Percentiles rank a stretch among this genome's conserved stretches.
Conservation (phyloP, 2,329 filamentous ascomycete species). For the Chaetomiaceae sp. region DNA sequence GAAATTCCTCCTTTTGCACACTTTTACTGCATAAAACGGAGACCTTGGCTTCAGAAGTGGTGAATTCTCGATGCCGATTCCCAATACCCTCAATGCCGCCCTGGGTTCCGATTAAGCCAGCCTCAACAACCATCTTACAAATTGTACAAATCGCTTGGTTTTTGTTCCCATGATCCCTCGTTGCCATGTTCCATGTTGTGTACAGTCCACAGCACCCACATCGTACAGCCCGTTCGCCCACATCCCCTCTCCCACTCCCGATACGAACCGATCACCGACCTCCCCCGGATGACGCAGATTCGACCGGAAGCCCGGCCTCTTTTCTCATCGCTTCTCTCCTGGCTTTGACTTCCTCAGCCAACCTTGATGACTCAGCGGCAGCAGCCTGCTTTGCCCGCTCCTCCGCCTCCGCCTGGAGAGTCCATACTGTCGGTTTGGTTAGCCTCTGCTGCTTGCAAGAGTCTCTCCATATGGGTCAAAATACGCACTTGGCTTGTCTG, state of each 20-base stretch:
- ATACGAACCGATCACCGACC: neutral
- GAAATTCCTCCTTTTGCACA: too few relatives aligned
- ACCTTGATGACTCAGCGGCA: slow-evolving; percentile 33
- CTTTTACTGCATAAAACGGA: too few relatives aligned
- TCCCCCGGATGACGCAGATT: slow-evolving; percentile 28
- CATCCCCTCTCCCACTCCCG: too few relatives aligned
- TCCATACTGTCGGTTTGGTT: slow-evolving; percentile 39
- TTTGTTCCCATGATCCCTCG: neutral
- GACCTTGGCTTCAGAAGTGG: too few relatives aligned
- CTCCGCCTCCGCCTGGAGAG: slow-evolving; percentile 45
- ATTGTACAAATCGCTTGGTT: neutral
- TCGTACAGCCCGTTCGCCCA: slow-evolving; percentile 6
- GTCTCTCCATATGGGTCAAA: too few relatives aligned
- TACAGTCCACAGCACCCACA: slow-evolving; percentile 1
- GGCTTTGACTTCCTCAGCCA: slow-evolving; percentile 39
- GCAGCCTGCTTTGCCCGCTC: slow-evolving; percentile 38
- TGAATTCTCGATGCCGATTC: too few relatives aligned
- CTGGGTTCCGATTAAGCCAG: too few relatives aligned
- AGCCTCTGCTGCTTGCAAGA: neutral
- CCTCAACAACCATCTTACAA: neutral
- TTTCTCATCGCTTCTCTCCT: slow-evolving; percentile 46
- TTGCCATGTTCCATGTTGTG: neutral
- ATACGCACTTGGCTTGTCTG: slow-evolving; percentile 78
- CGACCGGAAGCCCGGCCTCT: slow-evolving; percentile 41
- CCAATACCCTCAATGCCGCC: too few relatives aligned